Conservation (phyloP, 345 rosid species). For the Orychophragmus violaceus region DNA sequence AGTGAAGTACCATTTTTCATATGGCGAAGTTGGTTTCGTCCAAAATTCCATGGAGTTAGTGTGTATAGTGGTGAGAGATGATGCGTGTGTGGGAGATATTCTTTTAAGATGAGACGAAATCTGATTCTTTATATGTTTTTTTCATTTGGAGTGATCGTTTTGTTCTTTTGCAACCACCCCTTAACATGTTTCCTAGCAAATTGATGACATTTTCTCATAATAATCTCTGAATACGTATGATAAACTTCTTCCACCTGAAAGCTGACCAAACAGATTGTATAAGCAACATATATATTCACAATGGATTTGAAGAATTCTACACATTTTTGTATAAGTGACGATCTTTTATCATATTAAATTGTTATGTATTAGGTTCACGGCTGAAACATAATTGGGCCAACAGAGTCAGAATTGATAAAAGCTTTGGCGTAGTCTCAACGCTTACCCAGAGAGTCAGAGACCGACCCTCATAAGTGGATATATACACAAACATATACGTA, state of each 20-base stretch:
- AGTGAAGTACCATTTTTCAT: background rate
- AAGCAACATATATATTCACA: background rate
- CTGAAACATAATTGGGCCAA: background rate
- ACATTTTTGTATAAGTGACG: background rate
- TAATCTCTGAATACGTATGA: background rate
- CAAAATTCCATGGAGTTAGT: constrained; percentile 9
- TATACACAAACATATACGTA: background rate
- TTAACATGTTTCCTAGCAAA: background rate
- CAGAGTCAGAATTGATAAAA: background rate
- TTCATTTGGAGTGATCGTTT: background rate
- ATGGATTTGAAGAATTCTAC: background rate
- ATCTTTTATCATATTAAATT: no score
- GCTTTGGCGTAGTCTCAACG: constrained; percentile 23
- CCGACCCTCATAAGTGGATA: background rate
- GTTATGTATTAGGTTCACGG: no score
- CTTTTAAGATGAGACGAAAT: background rate
- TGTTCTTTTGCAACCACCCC: background rate
- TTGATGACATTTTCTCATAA: background rate
- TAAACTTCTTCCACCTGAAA: background rate
- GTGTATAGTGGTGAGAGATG: constrained; percentile 23
- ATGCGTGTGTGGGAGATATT: constrained; percentile 22
- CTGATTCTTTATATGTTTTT: background rate
- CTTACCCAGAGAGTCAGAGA: constrained; percentile 1
- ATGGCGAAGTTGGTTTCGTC: constrained; percentile 10
- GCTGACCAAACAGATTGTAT: background rate